Evolutionary conservation across 306 rosid genomes (phyloP), one percentile per base, ranked within the genome.

Genomic region (Dalbergia cochinchinensis): DNA sequence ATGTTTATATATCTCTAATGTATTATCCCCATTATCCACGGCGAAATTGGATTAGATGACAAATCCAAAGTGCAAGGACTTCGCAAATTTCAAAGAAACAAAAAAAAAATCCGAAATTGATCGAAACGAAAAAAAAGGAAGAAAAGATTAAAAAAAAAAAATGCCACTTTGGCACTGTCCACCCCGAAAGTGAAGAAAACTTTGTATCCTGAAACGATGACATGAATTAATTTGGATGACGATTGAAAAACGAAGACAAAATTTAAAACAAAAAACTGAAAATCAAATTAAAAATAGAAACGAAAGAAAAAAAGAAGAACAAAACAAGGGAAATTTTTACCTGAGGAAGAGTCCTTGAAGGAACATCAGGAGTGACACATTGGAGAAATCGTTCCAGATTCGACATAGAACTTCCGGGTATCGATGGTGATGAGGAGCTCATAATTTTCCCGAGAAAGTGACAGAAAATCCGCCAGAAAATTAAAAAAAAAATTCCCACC

Each of bases 331-430:
- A 60, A 67, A 18, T 58, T 15, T 11, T 41, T 83, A 92, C 97
- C 96, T 81, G 88, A 66, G 84, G 84, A 63, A 88, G 86, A 55
- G 75, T 74, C 33, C 57, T 69, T 5, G 89, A 85, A 76, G 94
- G 86, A 73, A 92, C 87, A 34, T 74, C 26, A 12, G 97, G 97
- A 64, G 96, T 89, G 20, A 88, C 89, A 44, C 85, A 70, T 4
- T 82, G 87, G 67, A 92, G 86, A 75, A 92, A 89, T n/a, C 85
- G 85, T 76, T 88, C 86, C 58, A 89, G 78, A 86, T 92, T 92
- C 1, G 97, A 79, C 12, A 67, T 45, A 35, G 58, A 44, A 34
- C 4, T 81, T 37, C 22, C 61, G 0, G 79, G 8, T 31, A 62
- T 12, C 37, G 64, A 60, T 20, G 41, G 20, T 0, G 83, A 65